Conservation (phyloP, 2,329 filamentous ascomycete genomes). For the Thielaviopsis euricoi region DNA sequence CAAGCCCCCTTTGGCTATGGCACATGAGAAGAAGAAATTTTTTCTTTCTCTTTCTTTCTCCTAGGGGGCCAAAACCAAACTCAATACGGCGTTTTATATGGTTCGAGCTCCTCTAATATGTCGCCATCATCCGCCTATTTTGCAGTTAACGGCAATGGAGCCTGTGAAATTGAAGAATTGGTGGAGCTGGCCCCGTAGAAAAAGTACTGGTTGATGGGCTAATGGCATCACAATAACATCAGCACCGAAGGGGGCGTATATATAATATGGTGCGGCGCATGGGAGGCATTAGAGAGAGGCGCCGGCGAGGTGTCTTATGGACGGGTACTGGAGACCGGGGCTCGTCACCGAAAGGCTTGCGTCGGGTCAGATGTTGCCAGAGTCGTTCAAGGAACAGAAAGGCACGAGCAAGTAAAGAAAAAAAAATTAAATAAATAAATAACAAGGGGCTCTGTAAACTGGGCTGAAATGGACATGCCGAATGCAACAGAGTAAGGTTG, state of each 20-base stretch:
- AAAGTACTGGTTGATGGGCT: too few relatives aligned
- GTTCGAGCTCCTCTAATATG: not conserved
- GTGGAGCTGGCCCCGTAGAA: not conserved
- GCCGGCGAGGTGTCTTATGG: too few relatives aligned
- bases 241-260: not conserved
- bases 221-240: not conserved
- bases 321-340: too few relatives aligned
- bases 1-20: not conserved
- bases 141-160: not conserved
- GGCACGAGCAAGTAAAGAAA: not conserved
- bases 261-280: too few relatives aligned
- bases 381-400: too few relatives aligned
- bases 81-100: not conserved
- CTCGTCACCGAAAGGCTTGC: too few relatives aligned
- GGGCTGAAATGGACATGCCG: not conserved
- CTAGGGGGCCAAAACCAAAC: not conserved
- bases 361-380: too few relatives aligned
- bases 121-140: not conserved
- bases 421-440: too few relatives aligned
- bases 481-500: not conserved
- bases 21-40: not conserved
- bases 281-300: too few relatives aligned
- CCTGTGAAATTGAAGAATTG: not conserved
- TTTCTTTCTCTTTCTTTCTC: too few relatives aligned
- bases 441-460: not conserved